Evolutionary conservation across 176 grass and related monocot genomes (phyloP).

Genomic region (Elaeis guineensis): DNA sequence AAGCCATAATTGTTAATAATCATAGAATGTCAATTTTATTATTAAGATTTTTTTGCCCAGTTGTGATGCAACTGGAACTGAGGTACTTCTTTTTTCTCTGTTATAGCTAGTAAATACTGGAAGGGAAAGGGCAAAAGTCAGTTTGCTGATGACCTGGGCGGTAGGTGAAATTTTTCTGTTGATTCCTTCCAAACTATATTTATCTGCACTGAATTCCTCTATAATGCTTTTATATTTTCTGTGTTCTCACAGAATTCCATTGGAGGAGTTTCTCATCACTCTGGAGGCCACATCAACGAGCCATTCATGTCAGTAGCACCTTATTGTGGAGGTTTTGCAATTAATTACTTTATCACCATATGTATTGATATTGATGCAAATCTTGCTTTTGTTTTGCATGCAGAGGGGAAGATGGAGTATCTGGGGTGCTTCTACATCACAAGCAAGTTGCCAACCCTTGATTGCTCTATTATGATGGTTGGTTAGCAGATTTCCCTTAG

Average conservation of each 20-base stretch:
- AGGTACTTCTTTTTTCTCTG: neutral
- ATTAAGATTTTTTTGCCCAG: too few species aligned
- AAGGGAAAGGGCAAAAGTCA: slow-evolving; percentile 92
- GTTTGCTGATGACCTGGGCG: slow-evolving; percentile 89
- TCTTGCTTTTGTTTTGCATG: slow-evolving; percentile 17
- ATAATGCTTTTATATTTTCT: slow-evolving; percentile 10
- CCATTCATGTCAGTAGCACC: slow-evolving; percentile 73
- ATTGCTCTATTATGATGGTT: slow-evolving; percentile 31
- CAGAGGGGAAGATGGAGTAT: slow-evolving; percentile 88
- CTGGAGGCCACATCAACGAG: slow-evolving; percentile 82
- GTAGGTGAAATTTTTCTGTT: slow-evolving; percentile 34
- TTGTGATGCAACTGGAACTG: too few species aligned
- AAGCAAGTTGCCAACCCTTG: slow-evolving; percentile 59
- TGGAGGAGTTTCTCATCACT: slow-evolving; percentile 83
- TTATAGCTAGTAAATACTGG: slow-evolving; percentile 88
- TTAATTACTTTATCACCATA: slow-evolving; percentile 7
- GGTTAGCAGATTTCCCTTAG: slow-evolving; percentile 20
- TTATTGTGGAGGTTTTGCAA: neutral
- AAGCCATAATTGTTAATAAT: too few species aligned
- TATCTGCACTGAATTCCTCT: neutral
- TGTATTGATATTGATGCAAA: neutral
- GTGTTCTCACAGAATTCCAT: slow-evolving; percentile 73
- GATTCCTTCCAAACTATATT: slow-evolving; percentile 2
- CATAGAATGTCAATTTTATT: too few species aligned
- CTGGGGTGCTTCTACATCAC: slow-evolving; percentile 94